phyloP scores from a whole-genome alignment of 805 yeast genomes.

The Ogataea dorogensis region DNA sequence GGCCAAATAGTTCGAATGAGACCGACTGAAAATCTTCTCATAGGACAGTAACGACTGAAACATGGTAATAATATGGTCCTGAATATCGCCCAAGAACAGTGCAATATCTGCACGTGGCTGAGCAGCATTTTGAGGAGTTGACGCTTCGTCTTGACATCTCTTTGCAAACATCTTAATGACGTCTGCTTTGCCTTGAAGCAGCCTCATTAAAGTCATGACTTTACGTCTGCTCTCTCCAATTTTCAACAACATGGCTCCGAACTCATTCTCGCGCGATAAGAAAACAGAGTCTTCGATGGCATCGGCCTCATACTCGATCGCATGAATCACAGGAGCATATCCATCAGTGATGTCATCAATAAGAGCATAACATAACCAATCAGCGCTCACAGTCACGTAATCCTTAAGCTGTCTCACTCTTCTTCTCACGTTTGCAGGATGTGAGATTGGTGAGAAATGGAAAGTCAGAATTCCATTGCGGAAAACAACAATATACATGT shows the following conservation, averaged over 20 bases:
- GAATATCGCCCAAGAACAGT: constrained; percentile 89
- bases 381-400: constrained; percentile 74
- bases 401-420: constrained; percentile 78
- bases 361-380: constrained; percentile 79
- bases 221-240: constrained; percentile 89
- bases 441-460: constrained; percentile 66
- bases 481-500: constrained; percentile 71
- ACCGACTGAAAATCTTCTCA: constrained; percentile 89
- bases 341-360: constrained; percentile 86
- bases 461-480: constrained; percentile 65
- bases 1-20: constrained; percentile 90
- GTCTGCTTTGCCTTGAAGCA: constrained; percentile 91
- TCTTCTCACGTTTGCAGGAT: constrained; percentile 76
- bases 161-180: constrained; percentile 95
- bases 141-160: constrained; percentile 77
- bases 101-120: constrained; percentile 91
- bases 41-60: constrained; percentile 84
- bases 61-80: constrained; percentile 96
- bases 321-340: constrained; percentile 76
- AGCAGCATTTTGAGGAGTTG: constrained; percentile 29
- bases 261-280: constrained; percentile 70
- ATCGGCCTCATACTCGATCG: constrained; percentile 77
- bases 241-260: constrained; percentile 69
- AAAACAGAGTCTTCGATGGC: constrained; percentile 85
- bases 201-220: constrained; percentile 89